Evolutionary conservation across 176 grass and related monocot genomes (phyloP).

Genomic region (Phyllostachys edulis): DNA sequence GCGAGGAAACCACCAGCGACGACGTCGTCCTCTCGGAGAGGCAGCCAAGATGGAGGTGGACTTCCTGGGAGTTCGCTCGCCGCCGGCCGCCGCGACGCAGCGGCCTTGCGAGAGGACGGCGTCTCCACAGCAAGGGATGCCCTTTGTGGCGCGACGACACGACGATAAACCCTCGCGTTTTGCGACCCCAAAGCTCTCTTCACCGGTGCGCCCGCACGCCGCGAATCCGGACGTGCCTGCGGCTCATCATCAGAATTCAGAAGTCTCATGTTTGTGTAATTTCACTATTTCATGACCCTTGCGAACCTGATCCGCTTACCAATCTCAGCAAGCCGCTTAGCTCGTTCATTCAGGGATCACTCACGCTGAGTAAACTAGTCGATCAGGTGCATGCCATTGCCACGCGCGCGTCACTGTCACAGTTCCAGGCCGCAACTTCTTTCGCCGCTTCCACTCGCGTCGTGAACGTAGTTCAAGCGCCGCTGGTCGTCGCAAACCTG

Average conservation of each 20-base stretch:
- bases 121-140: background rate
- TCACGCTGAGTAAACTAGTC: background rate
- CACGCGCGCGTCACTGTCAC: background rate
- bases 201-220: background rate
- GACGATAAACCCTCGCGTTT: background rate
- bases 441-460: background rate
- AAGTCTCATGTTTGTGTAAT: background rate
- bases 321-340: background rate
- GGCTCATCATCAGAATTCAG: background rate
- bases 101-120: background rate
- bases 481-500: background rate
- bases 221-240: background rate
- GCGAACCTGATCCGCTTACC: background rate
- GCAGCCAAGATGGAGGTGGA: slow-evolving; percentile 3
- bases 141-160: background rate
- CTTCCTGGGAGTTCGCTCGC: slow-evolving; percentile 14
- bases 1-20: background rate
- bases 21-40: background rate
- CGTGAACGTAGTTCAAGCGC: background rate
- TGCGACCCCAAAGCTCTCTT: background rate
- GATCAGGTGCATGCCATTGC: background rate
- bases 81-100: background rate
- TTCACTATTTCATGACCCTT: background rate
- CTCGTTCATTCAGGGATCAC: background rate
- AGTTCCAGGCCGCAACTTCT: background rate